Evolutionary conservation across 768 basidiomycete genomes (phyloP).

Genomic region (Kockovaella imperatae): DNA sequence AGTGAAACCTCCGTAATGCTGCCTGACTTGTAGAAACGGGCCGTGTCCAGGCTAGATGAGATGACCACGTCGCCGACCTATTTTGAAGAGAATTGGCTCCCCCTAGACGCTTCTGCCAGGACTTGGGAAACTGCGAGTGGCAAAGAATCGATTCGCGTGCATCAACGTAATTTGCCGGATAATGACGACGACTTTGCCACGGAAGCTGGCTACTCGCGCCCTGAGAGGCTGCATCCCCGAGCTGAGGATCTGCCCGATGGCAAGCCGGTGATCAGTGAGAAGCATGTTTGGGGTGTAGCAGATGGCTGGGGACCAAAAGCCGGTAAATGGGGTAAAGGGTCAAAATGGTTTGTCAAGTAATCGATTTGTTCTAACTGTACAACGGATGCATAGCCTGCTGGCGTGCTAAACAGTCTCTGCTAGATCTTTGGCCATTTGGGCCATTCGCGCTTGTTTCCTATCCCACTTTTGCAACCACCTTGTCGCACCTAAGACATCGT

Average conservation of each 20-base stretch:
- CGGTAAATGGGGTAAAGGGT: slow-evolving; percentile 43
- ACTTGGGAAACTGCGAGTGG: slow-evolving; percentile 32
- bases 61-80: slow-evolving; percentile 48
- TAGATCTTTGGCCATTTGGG: too few relatives aligned
- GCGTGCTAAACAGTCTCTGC: too few relatives aligned
- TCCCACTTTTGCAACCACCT: slow-evolving; percentile 1
- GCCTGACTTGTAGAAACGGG: slow-evolving; percentile 48
- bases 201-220: slow-evolving; percentile 37
- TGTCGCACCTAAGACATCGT: slow-evolving; percentile 15
- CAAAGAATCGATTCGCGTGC: not conserved
- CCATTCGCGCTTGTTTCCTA: too few relatives aligned
- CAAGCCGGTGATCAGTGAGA: slow-evolving; percentile 31
- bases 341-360: slow-evolving; percentile 25
- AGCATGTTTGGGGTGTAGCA: slow-evolving; percentile 43
- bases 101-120: slow-evolving; percentile 21
- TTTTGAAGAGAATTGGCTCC: slow-evolving; percentile 37
- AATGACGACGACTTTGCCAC: slow-evolving; percentile 31
- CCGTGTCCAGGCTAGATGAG: slow-evolving; percentile 55
- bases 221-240: not conserved
- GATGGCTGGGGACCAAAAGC: slow-evolving; percentile 44
- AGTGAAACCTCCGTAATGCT: slow-evolving; percentile 6
- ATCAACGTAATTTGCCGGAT: not conserved
- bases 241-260: slow-evolving; percentile 8
- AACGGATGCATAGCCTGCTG: too few relatives aligned
- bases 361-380: too few relatives aligned